These are phyloP conservation scores for Cylindrotheca fusiformis DNA, from an alignment of 108 stramenopile genomes.

Conservation along the genomic window DNA sequence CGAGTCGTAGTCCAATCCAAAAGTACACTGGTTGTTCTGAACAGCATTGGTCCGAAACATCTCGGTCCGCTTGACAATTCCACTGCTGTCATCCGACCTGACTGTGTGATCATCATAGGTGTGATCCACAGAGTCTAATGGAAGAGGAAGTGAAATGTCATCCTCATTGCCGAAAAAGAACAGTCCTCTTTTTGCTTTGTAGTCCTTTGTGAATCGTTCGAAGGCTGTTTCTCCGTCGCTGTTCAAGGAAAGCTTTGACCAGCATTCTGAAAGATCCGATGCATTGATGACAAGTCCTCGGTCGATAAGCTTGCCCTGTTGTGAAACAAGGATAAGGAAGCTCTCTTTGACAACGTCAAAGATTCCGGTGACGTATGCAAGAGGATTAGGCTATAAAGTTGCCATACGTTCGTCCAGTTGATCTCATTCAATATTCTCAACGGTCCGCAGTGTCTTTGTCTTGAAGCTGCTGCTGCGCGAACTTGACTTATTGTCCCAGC, in stretches of 20 bases:
- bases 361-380: no score
- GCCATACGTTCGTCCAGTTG: no score
- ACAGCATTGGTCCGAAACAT: neutral
- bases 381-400: no score
- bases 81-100: neutral
- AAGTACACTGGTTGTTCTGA: neutral
- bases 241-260: slow-evolving; percentile 6
- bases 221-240: slow-evolving; percentile 10
- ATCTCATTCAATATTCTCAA: no score
- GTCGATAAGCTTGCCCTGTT: no score
- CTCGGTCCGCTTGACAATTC: neutral
- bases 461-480: no score
- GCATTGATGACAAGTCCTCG: slow-evolving; percentile 11
- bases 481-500: no score
- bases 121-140: neutral
- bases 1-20: slow-evolving; percentile 10
- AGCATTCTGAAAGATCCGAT: slow-evolving; percentile 17
- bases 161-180: neutral
- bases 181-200: no score
- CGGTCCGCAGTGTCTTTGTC: no score
- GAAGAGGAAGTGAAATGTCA: neutral
- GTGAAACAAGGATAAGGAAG: no score
- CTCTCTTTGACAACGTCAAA: no score
- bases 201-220: slow-evolving; percentile 1
- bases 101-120: neutral